Conservation (phyloP, 2,329 filamentous ascomycete genomes). For the Escovopsis sp. region DNA sequence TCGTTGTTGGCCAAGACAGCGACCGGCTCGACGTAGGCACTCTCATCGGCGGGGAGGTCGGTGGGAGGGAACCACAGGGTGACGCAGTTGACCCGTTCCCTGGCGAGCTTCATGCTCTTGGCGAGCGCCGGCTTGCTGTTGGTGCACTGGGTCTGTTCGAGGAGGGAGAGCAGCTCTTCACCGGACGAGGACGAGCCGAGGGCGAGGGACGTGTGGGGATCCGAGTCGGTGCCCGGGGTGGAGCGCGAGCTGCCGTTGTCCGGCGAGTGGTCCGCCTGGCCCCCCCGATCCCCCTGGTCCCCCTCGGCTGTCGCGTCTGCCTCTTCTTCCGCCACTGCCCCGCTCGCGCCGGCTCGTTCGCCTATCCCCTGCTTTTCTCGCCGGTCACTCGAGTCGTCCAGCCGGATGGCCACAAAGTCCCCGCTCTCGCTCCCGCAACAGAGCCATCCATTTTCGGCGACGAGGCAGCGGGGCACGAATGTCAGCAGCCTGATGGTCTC, state of each 20-base stretch:
- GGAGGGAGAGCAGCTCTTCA: conserved; percentile 21
- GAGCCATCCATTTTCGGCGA: conserved; percentile 76
- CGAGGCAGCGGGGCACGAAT: conserved; percentile 71
- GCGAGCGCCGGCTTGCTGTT: conserved; percentile 31
- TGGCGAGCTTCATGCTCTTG: conserved; percentile 39
- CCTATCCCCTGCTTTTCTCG: too few species aligned
- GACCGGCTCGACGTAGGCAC: conserved; percentile 38
- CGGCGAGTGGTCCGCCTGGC: conserved; percentile 5
- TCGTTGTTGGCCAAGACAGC: conserved; percentile 83
- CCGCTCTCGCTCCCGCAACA: conserved; percentile 82
- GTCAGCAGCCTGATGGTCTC: conserved; percentile 58
- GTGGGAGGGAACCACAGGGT: conserved; percentile 46
- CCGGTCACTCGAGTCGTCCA: conserved; percentile 24
- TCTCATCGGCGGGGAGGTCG: conserved; percentile 11
- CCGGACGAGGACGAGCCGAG: conserved; percentile 19
- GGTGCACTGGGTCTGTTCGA: conserved; percentile 23
- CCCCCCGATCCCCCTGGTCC: too few species aligned
- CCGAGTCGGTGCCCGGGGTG: conserved; percentile 9
- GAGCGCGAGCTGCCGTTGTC: conserved; percentile 14
- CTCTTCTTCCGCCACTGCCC: too few species aligned
- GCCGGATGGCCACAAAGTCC: conserved; percentile 67
- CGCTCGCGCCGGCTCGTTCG: too few species aligned
- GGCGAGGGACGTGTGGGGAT: conserved; percentile 14
- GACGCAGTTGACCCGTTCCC: conserved; percentile 51
- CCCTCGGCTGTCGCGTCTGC: too few species aligned